A percentile compares a stretch with the other conserved stretches of the same genome.
These are phyloP conservation scores for Ulvella scutata DNA, from an alignment of 139 green algal genomes.

Conservation along the genomic window DNA sequence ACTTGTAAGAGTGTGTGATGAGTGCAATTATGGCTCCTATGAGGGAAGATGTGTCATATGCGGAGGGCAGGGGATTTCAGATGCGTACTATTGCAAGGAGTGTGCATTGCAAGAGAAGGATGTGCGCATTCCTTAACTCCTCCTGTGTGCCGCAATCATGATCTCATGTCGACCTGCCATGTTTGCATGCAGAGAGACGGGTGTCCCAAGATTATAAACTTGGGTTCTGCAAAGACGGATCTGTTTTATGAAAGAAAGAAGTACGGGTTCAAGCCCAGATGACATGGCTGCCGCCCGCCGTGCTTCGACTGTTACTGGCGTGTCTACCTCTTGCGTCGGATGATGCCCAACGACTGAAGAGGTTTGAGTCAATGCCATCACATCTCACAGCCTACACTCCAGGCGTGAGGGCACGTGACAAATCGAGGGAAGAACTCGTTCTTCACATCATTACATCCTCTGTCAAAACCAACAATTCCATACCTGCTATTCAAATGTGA, in stretches of 20 bases:
- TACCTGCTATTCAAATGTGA: too few species aligned
- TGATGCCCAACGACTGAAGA: too few species aligned
- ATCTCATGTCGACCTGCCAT: not conserved
- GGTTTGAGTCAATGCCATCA: too few species aligned
- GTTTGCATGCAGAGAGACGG: conserved; percentile 69
- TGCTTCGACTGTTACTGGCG: too few species aligned
- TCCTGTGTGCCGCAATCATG: not conserved
- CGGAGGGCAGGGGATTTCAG: conserved; percentile 79
- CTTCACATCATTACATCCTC: too few species aligned
- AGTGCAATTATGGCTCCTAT: conserved; percentile 97
- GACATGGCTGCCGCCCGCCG: too few species aligned
- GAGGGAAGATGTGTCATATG: conserved; percentile 95
- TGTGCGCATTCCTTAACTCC: conserved; percentile 18
- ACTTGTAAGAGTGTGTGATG: conserved; percentile 94
- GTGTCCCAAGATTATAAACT: conserved; percentile 98
- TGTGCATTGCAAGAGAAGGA: conserved; percentile 97
- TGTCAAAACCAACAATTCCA: too few species aligned
- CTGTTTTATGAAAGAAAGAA: conserved; percentile 76
- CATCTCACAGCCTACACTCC: too few species aligned
- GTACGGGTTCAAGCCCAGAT: conserved; percentile 38
- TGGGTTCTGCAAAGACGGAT: conserved; percentile 90
- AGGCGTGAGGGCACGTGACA: too few species aligned
- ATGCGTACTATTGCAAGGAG: conserved; percentile 99
- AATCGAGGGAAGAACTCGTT: too few species aligned
- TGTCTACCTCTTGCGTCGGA: too few species aligned